phyloP scores from a whole-genome alignment of 495 filamentous ascomycete species.

The Tuber borchii region DNA sequence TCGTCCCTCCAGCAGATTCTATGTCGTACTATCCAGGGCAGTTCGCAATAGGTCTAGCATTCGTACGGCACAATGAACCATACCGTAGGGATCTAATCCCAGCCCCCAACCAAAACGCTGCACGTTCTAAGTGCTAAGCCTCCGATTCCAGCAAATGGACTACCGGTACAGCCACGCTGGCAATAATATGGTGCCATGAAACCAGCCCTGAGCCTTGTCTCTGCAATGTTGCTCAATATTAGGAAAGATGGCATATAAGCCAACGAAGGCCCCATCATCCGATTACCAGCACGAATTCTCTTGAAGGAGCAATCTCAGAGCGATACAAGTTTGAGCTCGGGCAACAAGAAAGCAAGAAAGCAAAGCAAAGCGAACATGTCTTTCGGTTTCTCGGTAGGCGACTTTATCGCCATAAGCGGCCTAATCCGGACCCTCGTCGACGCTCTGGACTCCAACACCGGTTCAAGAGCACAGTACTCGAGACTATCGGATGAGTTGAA shows the following conservation, averaged over 20 bases:
- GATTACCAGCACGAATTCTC: not conserved
- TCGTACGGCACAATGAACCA: not conserved
- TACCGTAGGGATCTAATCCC: not conserved
- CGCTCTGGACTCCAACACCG: not conserved
- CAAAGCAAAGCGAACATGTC: not conserved
- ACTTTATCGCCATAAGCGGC: conserved; percentile 5
- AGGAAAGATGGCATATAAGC: not conserved
- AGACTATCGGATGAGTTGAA: conserved; percentile 4
- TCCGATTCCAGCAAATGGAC: not conserved
- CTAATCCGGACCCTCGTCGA: conserved; percentile 2
- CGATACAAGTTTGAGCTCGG: not conserved
- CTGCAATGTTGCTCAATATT: not conserved
- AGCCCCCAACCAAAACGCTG: not conserved
- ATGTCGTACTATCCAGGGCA: too few relatives aligned
- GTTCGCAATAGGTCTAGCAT: not conserved
- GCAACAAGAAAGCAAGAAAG: not conserved
- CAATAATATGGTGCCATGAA: not conserved
- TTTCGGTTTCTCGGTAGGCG: conserved; percentile 5
- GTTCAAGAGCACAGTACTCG: not conserved
- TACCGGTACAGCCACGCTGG: not conserved
- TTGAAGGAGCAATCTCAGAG: not conserved
- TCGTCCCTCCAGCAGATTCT: not conserved
- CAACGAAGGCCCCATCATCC: not conserved
- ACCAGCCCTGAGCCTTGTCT: not conserved
- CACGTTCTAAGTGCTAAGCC: not conserved